phyloP scores from a whole-genome alignment of 352 stramenopile species.

The Pythium periplocum region DNA sequence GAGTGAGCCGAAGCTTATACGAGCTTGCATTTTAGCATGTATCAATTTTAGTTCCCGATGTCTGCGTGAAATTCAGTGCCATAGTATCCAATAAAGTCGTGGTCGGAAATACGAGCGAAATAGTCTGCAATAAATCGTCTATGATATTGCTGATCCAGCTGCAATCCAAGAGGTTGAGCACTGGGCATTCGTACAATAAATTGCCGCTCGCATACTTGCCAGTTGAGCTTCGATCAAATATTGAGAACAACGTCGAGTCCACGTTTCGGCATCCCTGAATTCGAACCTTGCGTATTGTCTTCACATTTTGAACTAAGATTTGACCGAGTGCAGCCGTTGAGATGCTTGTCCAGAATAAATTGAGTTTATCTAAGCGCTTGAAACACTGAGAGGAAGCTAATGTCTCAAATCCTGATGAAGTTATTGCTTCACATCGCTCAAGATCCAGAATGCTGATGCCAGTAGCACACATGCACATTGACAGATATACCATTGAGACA shows the following conservation, averaged over 20 bases:
- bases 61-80: constrained; percentile 5
- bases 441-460: constrained; percentile 15
- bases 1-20: neutral
- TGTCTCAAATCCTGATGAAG: constrained; percentile 7
- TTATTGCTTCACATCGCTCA: constrained; percentile 18
- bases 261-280: constrained; percentile 19
- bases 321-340: neutral
- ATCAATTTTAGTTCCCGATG: too few species aligned
- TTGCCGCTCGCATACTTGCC: neutral
- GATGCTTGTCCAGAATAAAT: constrained; percentile 20
- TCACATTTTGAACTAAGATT: constrained; percentile 5
- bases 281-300: constrained; percentile 11
- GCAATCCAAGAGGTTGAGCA: constrained; percentile 18
- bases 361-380: constrained; percentile 13
- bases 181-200: constrained; percentile 8
- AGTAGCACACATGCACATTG: neutral
- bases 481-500: constrained; percentile 3
- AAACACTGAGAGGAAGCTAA: constrained; percentile 1
- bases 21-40: too few species aligned
- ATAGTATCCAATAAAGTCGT: constrained; percentile 18
- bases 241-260: constrained; percentile 6
- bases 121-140: constrained; percentile 12
- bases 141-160: constrained; percentile 18
- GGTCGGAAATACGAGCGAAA: neutral
- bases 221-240: constrained; percentile 1